Conservation (phyloP, 1,139 yeast species). For the Kodamaea ohmeri region DNA sequence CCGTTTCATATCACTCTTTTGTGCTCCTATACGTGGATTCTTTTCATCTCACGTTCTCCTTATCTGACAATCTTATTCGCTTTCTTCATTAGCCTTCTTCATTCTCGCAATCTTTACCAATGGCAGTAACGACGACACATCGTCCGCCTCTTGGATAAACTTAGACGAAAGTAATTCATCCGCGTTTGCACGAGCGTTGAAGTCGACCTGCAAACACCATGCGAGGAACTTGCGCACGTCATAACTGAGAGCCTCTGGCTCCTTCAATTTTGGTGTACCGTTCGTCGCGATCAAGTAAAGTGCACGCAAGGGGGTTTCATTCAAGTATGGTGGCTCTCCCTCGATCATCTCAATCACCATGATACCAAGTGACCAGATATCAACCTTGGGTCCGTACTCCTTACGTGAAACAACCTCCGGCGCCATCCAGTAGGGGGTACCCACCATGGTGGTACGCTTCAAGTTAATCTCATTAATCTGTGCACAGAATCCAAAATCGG, state of each 20-base stretch:
- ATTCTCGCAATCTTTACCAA: conserved; percentile 82
- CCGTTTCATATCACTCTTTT: neutral
- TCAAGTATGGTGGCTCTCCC: conserved; percentile 96
- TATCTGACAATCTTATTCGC: conserved; percentile 37
- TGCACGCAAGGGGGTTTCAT: conserved; percentile 92
- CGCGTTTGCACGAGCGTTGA: conserved; percentile 81
- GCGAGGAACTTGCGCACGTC: conserved; percentile 67
- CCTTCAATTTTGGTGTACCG: conserved; percentile 91
- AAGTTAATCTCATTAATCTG: conserved; percentile 83
- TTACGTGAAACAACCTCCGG: conserved; percentile 94
- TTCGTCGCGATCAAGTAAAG: conserved; percentile 90
- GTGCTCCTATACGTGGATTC: too few species aligned
- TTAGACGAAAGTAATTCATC: conserved; percentile 67
- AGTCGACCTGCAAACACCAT: conserved; percentile 81
- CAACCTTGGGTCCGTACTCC: conserved; percentile 96
- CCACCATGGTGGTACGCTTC: conserved; percentile 96
- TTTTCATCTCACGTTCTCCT: too few species aligned
- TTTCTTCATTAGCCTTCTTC: conserved; percentile 61
- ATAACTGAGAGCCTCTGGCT: conserved; percentile 75
- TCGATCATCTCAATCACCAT: conserved; percentile 99
- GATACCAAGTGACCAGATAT: conserved; percentile 95
- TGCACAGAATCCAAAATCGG: conserved; percentile 92
- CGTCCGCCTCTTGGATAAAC: conserved; percentile 72
- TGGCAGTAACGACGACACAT: conserved; percentile 75
- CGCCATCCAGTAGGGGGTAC: conserved; percentile 99